Conservation (phyloP, 768 basidiomycete species). For the Amanita rubescens region DNA sequence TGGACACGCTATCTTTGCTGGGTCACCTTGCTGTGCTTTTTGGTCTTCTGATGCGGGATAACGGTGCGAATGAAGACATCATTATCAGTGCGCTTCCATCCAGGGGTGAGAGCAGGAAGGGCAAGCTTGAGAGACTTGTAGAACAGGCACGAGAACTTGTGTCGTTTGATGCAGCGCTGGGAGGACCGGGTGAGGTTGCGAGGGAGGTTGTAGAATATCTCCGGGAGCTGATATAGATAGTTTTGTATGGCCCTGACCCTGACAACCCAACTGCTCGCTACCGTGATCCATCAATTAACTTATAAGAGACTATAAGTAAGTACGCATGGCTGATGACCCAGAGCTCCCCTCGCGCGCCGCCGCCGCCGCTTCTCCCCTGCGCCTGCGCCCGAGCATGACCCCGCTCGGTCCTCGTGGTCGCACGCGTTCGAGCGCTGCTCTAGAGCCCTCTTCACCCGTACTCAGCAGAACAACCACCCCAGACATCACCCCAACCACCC, state of each 20-base stretch:
- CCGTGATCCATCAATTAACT: too few species aligned
- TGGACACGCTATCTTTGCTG: conserved; percentile 48
- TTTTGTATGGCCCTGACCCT: too few species aligned
- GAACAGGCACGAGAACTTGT: conserved; percentile 41
- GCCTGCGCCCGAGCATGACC: neutral
- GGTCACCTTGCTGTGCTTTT: conserved; percentile 75
- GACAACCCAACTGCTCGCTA: too few species aligned
- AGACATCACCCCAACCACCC: neutral
- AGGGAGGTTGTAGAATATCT: conserved; percentile 48
- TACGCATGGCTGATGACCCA: neutral
- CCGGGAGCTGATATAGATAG: conserved; percentile 28
- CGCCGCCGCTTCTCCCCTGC: neutral
- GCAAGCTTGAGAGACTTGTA: conserved; percentile 27
- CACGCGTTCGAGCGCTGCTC: neutral
- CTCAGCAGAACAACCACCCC: neutral
- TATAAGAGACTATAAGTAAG: too few species aligned
- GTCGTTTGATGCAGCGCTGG: conserved; percentile 32
- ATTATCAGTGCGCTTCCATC: conserved; percentile 26
- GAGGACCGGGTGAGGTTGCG: conserved; percentile 24
- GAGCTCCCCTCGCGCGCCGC: neutral
- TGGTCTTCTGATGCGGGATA: conserved; percentile 40
- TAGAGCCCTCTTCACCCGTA: neutral
- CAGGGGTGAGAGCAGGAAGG: conserved; percentile 11
- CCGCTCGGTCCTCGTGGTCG: neutral
- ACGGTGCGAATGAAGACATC: conserved; percentile 24